Conservation (phyloP, 108 stramenopile genomes). For the Skeletonema costatum region DNA sequence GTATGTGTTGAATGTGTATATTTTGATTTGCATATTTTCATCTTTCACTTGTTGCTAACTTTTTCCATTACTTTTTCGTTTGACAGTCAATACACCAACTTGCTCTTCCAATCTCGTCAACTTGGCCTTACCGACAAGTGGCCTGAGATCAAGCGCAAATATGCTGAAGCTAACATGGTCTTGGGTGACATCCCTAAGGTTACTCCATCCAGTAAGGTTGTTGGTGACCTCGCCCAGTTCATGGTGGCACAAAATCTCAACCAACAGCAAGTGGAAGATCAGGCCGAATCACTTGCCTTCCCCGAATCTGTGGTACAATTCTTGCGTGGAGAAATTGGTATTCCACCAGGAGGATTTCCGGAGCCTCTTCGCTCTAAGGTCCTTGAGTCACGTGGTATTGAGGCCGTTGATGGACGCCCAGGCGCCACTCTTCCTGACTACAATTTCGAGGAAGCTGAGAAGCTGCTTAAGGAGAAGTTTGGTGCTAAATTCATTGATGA, state of each 20-base stretch:
- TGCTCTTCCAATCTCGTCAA: conserved; percentile 78
- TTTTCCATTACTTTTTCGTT: background rate
- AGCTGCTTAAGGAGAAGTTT: conserved; percentile 53
- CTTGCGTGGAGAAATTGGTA: conserved; percentile 70
- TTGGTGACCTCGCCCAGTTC: conserved; percentile 87
- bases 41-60: background rate
- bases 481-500: conserved; percentile 69
- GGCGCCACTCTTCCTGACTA: conserved; percentile 69
- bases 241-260: conserved; percentile 74
- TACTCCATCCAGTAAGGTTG: conserved; percentile 86
- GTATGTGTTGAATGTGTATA: background rate
- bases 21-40: background rate
- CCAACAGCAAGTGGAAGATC: conserved; percentile 56
- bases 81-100: conserved; percentile 74
- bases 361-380: conserved; percentile 76
- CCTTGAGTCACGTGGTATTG: conserved; percentile 59
- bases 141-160: conserved; percentile 70
- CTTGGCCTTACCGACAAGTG: conserved; percentile 77
- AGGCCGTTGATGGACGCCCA: conserved; percentile 65
- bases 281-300: conserved; percentile 72
- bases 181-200: conserved; percentile 90
- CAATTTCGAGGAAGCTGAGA: conserved; percentile 60
- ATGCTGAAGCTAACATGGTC: conserved; percentile 77
- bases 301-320: conserved; percentile 81
- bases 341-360: conserved; percentile 82